Evolutionary conservation across 345 rosid species (phyloP).

Genomic region (Draba incana): DNA sequence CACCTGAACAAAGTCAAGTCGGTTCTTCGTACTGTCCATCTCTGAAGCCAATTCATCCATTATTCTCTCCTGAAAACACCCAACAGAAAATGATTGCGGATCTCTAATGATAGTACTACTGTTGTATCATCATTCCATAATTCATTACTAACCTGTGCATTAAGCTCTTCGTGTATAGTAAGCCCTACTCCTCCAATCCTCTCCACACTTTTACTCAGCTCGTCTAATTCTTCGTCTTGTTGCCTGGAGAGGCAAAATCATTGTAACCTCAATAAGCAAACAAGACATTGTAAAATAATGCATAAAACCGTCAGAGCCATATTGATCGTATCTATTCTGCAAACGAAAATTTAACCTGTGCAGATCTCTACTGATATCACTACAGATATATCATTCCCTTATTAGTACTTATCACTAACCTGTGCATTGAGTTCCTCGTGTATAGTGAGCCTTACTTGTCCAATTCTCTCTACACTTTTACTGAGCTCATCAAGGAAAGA

Average conservation of each 20-base stretch:
- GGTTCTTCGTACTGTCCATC: slow-evolving; percentile 92
- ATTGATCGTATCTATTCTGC: too few relatives aligned
- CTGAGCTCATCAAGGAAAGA: slow-evolving; percentile 98
- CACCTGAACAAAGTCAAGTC: slow-evolving; percentile 97
- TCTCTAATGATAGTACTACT: not conserved
- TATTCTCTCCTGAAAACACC: slow-evolving; percentile 72
- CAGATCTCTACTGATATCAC: slow-evolving; percentile 10
- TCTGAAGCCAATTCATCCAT: slow-evolving; percentile 78
- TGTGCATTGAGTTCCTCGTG: slow-evolving; percentile 91
- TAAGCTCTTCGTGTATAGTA: slow-evolving; percentile 95
- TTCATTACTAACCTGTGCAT: slow-evolving; percentile 62
- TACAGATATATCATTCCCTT: not conserved
- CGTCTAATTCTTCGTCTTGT: slow-evolving; percentile 97
- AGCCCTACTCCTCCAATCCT: slow-evolving; percentile 96
- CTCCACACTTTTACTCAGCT: slow-evolving; percentile 87
- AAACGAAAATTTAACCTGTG: too few relatives aligned
- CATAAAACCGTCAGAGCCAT: too few relatives aligned
- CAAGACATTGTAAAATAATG: not conserved
- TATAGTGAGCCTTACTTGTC: slow-evolving; percentile 95
- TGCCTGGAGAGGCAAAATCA: slow-evolving; percentile 52
- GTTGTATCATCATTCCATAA: not conserved
- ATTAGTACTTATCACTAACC: slow-evolving; percentile 42
- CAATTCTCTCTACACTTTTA: slow-evolving; percentile 86
- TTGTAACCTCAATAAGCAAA: too few relatives aligned
- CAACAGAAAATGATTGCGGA: slow-evolving; percentile 22